phyloP scores from a whole-genome alignment of 106 monocot species.

The Alisma plantagoaquatica region DNA sequence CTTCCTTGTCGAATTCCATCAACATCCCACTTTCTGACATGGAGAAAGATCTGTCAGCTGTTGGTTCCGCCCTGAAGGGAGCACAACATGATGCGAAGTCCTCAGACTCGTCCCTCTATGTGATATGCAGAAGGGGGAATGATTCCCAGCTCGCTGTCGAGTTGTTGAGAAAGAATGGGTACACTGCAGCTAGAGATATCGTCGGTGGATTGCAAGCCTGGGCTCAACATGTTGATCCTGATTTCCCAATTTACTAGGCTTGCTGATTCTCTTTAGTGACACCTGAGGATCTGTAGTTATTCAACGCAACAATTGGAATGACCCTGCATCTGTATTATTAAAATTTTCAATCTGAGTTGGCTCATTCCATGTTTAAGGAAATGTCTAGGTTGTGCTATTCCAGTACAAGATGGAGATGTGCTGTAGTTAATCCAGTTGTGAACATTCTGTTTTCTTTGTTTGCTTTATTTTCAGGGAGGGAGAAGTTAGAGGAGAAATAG shows the following conservation, averaged over 20 bases:
- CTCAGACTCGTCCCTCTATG: constrained; percentile 39
- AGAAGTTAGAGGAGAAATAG: too few species aligned
- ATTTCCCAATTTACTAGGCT: constrained; percentile 59
- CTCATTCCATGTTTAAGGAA: too few species aligned
- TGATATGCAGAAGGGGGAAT: constrained; percentile 90
- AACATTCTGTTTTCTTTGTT: too few species aligned
- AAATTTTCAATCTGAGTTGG: too few species aligned
- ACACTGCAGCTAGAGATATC: constrained; percentile 65
- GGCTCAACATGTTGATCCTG: constrained; percentile 51
- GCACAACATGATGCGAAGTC: constrained; percentile 3
- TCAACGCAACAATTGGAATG: too few species aligned
- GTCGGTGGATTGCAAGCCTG: constrained; percentile 88
- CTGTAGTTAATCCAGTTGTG: too few species aligned
- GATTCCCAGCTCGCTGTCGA: constrained; percentile 82
- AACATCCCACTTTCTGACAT: constrained; percentile 64
- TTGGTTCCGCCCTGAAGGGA: constrained; percentile 38
- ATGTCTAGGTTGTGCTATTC: too few species aligned
- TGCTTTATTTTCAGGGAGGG: too few species aligned
- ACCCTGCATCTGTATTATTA: too few species aligned
- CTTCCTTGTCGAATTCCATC: constrained; percentile 62
- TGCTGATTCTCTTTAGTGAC: too few species aligned
- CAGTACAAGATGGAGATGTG: too few species aligned
- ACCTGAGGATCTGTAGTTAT: too few species aligned
- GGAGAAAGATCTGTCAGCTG: constrained; percentile 32
- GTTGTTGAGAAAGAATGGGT: constrained; percentile 52